Conservation (phyloP, 345 rosid genomes). For the Salix brachista region DNA sequence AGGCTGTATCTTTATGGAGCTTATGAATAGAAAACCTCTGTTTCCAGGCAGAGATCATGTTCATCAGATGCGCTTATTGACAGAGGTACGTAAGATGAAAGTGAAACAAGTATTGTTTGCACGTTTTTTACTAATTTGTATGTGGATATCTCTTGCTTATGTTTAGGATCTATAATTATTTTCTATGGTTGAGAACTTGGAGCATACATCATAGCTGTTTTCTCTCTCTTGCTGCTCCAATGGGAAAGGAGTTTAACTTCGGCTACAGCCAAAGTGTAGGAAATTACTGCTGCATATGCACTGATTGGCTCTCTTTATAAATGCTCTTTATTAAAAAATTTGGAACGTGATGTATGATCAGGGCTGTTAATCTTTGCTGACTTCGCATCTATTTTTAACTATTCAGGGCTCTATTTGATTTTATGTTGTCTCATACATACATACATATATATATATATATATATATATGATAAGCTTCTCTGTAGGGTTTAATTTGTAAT, state of each 20-base stretch:
- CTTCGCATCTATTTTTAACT: background rate
- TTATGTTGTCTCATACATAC: no score
- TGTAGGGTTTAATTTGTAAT: background rate
- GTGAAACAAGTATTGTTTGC: background rate
- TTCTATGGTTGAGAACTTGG: background rate
- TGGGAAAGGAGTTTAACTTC: background rate
- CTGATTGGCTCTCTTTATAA: background rate
- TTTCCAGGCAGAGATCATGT: slow-evolving; percentile 95
- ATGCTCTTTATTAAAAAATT: background rate
- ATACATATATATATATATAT: no score
- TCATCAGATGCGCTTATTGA: slow-evolving; percentile 88
- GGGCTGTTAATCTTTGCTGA: background rate
- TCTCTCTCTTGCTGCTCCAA: background rate
- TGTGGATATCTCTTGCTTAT: background rate
- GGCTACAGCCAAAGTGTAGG: background rate
- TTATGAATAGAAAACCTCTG: slow-evolving; percentile 84
- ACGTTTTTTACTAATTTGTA: background rate
- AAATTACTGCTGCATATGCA: background rate
- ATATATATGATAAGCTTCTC: background rate
- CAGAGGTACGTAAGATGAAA: slow-evolving; percentile 54
- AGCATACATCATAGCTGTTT: background rate
- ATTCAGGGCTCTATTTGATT: background rate
- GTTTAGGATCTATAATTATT: background rate
- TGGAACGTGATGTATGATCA: background rate
- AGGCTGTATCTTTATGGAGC: slow-evolving; percentile 97